Conservation (phyloP, 768 basidiomycete species). For the Suillus paluster region DNA sequence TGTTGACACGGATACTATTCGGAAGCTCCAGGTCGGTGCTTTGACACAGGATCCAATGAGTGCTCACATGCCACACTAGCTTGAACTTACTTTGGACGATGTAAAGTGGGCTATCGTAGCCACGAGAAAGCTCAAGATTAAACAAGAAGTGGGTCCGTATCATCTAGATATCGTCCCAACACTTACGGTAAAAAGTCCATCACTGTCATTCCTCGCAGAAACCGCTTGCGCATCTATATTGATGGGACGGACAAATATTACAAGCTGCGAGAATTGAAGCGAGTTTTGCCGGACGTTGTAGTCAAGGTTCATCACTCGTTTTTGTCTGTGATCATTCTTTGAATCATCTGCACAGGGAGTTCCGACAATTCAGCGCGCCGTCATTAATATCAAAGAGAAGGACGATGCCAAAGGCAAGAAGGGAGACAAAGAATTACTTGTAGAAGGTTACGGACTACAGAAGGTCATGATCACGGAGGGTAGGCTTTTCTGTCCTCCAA, state of each 20-base stretch:
- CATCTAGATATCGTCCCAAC: background rate
- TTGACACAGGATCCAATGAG: background rate
- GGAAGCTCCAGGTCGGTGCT: conserved; percentile 75
- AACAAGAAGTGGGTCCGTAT: conserved; percentile 63
- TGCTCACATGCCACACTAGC: conserved; percentile 44
- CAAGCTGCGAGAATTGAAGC: conserved; percentile 83
- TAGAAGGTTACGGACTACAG: conserved; percentile 96
- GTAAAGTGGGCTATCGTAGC: conserved; percentile 90
- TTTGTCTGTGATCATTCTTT: background rate
- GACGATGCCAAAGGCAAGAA: conserved; percentile 79
- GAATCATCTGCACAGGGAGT: conserved; percentile 63
- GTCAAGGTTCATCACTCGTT: conserved; percentile 67
- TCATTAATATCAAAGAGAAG: conserved; percentile 95
- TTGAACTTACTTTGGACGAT: conserved; percentile 91
- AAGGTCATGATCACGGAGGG: conserved; percentile 98
- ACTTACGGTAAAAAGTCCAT: conserved; percentile 55
- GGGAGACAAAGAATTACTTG: conserved; percentile 88
- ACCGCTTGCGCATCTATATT: conserved; percentile 79
- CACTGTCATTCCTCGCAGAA: conserved; percentile 72
- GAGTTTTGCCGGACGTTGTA: conserved; percentile 81
- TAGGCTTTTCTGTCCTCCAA: conserved; percentile 34
- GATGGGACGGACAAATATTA: conserved; percentile 82
- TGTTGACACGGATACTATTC: conserved; percentile 85
- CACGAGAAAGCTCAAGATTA: conserved; percentile 90
- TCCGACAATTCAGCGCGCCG: conserved; percentile 83